A percentile compares a stretch with the other conserved stretches of the same genome.
These are phyloP conservation scores for Hondaea fermentalgiana DNA, from an alignment of 108 stramenopile genomes.

Conservation along the genomic window DNA sequence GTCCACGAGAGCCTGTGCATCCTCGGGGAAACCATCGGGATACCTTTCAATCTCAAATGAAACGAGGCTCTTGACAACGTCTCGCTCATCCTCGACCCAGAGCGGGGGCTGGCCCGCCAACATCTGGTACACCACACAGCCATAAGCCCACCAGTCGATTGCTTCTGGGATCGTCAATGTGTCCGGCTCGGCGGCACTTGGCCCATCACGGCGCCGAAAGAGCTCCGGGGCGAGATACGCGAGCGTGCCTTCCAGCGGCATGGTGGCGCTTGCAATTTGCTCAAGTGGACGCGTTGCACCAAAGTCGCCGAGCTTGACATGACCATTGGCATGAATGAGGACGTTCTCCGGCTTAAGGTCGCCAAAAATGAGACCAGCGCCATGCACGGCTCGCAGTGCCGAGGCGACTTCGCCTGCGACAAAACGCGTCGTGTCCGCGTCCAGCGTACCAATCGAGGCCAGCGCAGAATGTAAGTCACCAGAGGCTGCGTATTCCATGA, in stretches of 20 bases:
- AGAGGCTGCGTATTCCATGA: conserved; percentile 82
- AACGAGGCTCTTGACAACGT: conserved; percentile 66
- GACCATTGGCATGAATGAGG: conserved; percentile 81
- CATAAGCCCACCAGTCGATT: conserved; percentile 91
- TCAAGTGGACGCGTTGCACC: conserved; percentile 53
- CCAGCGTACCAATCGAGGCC: conserved; percentile 69
- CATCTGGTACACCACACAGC: conserved; percentile 85
- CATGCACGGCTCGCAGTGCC: conserved; percentile 77
- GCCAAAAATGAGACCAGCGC: conserved; percentile 66
- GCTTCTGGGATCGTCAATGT: conserved; percentile 51
- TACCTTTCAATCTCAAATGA: conserved; percentile 48
- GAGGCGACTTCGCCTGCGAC: conserved; percentile 77
- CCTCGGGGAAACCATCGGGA: neutral
- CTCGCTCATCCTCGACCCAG: conserved; percentile 61
- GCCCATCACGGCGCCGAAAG: conserved; percentile 22
- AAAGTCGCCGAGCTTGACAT: conserved; percentile 91
- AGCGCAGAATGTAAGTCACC: conserved; percentile 83
- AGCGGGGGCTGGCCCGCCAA: conserved; percentile 80
- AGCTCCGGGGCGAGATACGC: conserved; percentile 94
- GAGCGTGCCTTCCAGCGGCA: conserved; percentile 85
- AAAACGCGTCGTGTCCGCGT: conserved; percentile 73
- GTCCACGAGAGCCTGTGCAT: neutral
- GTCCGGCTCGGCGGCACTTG: conserved; percentile 34
- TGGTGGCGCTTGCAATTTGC: conserved; percentile 41
- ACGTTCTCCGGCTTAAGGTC: conserved; percentile 94